These are phyloP conservation scores for Endocarpon pusillum DNA, from an alignment of 495 filamentous ascomycete genomes.

Conservation along the genomic window DNA sequence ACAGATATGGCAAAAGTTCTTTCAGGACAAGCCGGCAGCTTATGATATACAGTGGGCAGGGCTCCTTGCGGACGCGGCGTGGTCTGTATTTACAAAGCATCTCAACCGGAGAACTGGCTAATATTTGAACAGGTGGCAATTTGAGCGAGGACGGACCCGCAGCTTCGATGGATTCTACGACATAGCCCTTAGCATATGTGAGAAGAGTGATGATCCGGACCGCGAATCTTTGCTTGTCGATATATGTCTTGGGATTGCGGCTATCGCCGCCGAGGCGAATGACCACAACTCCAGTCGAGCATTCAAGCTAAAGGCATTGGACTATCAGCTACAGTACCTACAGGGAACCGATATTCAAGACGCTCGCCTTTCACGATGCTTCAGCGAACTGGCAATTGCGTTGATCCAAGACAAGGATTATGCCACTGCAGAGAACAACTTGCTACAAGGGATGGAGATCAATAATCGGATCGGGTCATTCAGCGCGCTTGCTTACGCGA, in stretches of 20 bases:
- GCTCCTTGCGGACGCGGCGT: conserved; percentile 11
- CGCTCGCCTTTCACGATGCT: conserved; percentile 6
- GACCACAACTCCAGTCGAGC: conserved; percentile 4
- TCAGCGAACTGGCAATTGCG: conserved; percentile 10
- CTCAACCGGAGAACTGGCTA: not conserved
- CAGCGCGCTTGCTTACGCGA: too few relatives aligned
- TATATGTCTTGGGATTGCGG: conserved; percentile 6
- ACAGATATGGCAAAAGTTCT: conserved; percentile 7
- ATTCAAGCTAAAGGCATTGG: conserved; percentile 6
- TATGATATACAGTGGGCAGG: conserved; percentile 9
- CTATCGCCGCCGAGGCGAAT: conserved; percentile 7
- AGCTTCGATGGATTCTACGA: conserved; percentile 10
- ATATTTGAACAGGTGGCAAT: conserved; percentile 6
- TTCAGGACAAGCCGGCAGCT: conserved; percentile 1
- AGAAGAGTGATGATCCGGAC: conserved; percentile 5
- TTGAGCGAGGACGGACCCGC: conserved; percentile 8
- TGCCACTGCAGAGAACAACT: too few relatives aligned
- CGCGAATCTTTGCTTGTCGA: conserved; percentile 9
- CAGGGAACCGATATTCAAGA: conserved; percentile 1
- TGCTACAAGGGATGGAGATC: too few relatives aligned
- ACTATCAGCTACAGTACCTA: conserved; percentile 1
- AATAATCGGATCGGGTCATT: too few relatives aligned
- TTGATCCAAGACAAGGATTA: conserved; percentile 7
- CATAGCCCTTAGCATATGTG: conserved; percentile 5
- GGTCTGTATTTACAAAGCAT: conserved; percentile 5